Conservation (phyloP, 2,329 filamentous ascomycete species). For the Fonsecaea multimorphosa region DNA sequence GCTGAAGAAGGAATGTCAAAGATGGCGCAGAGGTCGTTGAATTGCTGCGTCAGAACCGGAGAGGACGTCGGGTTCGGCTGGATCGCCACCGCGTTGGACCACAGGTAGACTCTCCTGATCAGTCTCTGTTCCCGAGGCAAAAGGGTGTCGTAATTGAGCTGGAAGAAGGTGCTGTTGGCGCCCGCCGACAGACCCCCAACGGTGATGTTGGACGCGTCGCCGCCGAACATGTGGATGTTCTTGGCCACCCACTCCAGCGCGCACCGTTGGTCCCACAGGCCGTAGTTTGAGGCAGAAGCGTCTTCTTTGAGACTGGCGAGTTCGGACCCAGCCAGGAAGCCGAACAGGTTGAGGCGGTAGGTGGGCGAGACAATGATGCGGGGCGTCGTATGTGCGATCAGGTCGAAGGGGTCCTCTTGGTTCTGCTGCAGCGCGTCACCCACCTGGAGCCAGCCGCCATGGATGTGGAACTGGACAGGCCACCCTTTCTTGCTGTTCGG, state of each 20-base stretch:
- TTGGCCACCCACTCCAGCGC: constrained; percentile 60
- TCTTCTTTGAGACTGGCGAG: constrained; percentile 44
- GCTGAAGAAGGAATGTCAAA: constrained; percentile 42
- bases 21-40: constrained; percentile 51
- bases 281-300: constrained; percentile 49
- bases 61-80: constrained; percentile 49
- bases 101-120: constrained; percentile 51
- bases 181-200: constrained; percentile 54
- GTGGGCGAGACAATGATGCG: constrained; percentile 54
- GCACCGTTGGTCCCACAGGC: constrained; percentile 57
- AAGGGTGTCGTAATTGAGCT: constrained; percentile 49
- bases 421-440: constrained; percentile 53
- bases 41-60: constrained; percentile 48
- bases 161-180: constrained; percentile 52
- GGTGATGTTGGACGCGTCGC: constrained; percentile 55
- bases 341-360: constrained; percentile 58
- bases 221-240: constrained; percentile 56
- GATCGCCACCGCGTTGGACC: constrained; percentile 55
- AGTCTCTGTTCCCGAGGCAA: constrained; percentile 36
- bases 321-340: constrained; percentile 54
- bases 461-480: constrained; percentile 45
- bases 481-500: constrained; percentile 39
- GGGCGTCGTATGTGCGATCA: constrained; percentile 46
- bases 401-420: constrained; percentile 53
- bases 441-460: constrained; percentile 59